Evolutionary conservation across 495 filamentous ascomycete genomes (phyloP), one percentile per base, ranked within the genome.

Genomic region (Bombardia bombarda): DNA sequence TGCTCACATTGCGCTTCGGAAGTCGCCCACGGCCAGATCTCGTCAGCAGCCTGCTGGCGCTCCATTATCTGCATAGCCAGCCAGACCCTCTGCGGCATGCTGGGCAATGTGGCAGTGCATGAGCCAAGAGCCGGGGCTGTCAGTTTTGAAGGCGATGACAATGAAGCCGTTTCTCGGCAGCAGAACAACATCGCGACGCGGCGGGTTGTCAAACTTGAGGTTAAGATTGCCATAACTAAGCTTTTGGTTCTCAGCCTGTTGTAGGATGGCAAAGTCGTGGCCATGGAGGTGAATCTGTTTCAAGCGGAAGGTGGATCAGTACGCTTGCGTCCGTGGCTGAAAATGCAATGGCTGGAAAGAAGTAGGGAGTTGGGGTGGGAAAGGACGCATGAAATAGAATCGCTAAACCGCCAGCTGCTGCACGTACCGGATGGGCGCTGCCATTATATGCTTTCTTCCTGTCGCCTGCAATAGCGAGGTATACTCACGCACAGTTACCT

Each of bases 201-300:
- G 69, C 3, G 81, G 76, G 46, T 60, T 63, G 37, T 41, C 32
- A 13, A 40, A 37, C 50, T 69, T 78, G 13, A 63, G 45, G 30
- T 57, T 37, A 13, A 62, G 52, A 9, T 58, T 54, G 9, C 53
- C 52, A 13, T 21, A 13, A 20, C 65, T 59, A 14, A 32, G 20
- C 6, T 7, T 31, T 10, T 19, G 13, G 26, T 36, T 14, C 14
- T 38, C 32, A 4, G 37, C 32, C 51, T 81, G 72, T 12, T 62
- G 57, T n/a, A 82, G 51, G 21, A 82, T 56, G 38, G 52, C 67
- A 61, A 81, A 83, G 47, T 81, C 68, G 46, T 83, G 69, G 12
- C 74, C 75, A 54, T 78, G 72, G 8, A 82, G 62, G 44, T 79
- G 72, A 30, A 77, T 67, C 22, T n/a, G n/a, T n/a, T n/a, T n/a